phyloP scores from a whole-genome alignment of 2,329 filamentous ascomycete genomes.

The Penicillium capsulatum region DNA sequence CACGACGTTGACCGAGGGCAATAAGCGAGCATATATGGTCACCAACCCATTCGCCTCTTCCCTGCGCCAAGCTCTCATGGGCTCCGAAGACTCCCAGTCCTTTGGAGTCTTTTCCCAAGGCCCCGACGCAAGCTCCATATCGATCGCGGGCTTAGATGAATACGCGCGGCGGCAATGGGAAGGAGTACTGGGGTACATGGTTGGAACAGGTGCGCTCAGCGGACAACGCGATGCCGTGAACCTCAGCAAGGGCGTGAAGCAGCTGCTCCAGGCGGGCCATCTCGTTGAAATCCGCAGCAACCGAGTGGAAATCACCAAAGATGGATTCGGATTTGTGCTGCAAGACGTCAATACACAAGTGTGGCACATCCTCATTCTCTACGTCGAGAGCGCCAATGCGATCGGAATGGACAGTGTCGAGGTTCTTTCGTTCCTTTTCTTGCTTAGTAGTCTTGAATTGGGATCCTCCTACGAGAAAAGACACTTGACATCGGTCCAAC shows the following conservation, averaged over 20 bases:
- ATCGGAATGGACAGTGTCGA: constrained; percentile 83
- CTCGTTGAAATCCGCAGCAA: constrained; percentile 63
- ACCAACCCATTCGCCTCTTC: constrained; percentile 79
- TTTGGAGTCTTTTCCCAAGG: constrained; percentile 81
- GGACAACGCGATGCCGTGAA: constrained; percentile 45
- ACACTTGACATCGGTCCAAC: constrained; percentile 74
- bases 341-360: constrained; percentile 96
- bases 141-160: constrained; percentile 70
- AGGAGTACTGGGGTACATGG: constrained; percentile 91
- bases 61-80: constrained; percentile 79
- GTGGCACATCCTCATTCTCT: constrained; percentile 90
- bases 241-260: constrained; percentile 75
- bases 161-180: constrained; percentile 92
- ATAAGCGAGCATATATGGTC: constrained; percentile 68
- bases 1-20: constrained; percentile 57
- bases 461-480: constrained; percentile 86
- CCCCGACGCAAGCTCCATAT: constrained; percentile 59
- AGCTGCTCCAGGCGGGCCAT: constrained; percentile 72
- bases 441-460: constrained; percentile 87
- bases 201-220: constrained; percentile 53
- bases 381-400: constrained; percentile 76
- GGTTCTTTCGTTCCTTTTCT: constrained; percentile 92
- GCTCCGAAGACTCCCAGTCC: constrained; percentile 76
- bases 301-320: constrained; percentile 74
- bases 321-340: constrained; percentile 89